These are phyloP conservation scores for Arthroderma sp. DNA, from an alignment of 2,329 filamentous ascomycete species.

Conservation along the genomic window DNA sequence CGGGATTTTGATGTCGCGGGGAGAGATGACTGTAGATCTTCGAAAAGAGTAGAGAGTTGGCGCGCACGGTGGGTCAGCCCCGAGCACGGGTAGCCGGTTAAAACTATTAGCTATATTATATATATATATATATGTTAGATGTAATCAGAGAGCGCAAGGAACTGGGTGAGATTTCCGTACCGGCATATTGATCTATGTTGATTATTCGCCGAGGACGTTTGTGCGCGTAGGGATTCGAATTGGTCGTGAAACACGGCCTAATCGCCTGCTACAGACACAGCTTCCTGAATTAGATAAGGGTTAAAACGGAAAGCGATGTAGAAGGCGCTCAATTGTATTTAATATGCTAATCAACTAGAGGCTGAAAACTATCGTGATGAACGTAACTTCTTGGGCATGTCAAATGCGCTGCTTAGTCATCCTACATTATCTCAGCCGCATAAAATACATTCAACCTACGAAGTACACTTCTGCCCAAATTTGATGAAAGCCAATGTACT, in stretches of 20 bases:
- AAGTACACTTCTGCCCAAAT: no score
- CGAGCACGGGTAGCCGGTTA: conserved; percentile 52
- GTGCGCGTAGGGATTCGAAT: background rate
- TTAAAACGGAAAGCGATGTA: background rate
- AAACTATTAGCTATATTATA: conserved; percentile 49
- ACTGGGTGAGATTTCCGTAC: background rate
- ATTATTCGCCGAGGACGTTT: background rate
- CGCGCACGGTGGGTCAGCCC: conserved; percentile 50
- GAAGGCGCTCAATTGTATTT: no score
- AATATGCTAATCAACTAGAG: no score
- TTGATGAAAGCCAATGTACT: no score
- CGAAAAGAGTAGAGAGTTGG: conserved; percentile 44
- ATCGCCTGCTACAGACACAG: background rate
- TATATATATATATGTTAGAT: background rate
- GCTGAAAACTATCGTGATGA: no score
- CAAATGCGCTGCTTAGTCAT: no score
- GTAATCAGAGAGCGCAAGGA: background rate
- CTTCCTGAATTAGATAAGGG: background rate
- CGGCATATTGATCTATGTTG: background rate
- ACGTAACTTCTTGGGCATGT: no score
- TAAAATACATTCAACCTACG: no score
- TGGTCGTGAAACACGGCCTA: background rate
- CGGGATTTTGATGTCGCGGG: conserved; percentile 32
- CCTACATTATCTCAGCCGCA: no score
- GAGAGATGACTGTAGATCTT: conserved; percentile 35